These are phyloP conservation scores for Caulochytrium protostelioides DNA, from an alignment of 371 early-diverging fungal genomes.

Conservation along the genomic window DNA sequence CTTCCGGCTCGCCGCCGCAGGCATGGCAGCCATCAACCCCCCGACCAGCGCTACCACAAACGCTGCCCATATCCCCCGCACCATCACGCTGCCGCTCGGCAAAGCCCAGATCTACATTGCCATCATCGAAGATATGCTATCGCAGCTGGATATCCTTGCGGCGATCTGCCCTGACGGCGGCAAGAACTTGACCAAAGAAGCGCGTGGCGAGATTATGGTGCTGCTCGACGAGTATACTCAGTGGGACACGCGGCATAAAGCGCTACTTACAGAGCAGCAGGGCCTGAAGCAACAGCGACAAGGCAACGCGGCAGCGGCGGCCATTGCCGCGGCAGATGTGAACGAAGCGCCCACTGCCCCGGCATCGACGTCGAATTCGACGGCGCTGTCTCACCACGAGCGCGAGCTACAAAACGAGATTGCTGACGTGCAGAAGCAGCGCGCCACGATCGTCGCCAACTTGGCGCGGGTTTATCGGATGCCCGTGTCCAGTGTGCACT, in stretches of 20 bases:
- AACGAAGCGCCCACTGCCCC: not conserved
- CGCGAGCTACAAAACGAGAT: constrained; percentile 17
- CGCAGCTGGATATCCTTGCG: constrained; percentile 22
- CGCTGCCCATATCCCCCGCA: too few species aligned
- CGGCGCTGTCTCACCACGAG: not conserved
- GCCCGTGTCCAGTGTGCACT: too few species aligned
- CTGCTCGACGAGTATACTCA: constrained; percentile 13
- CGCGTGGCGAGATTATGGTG: constrained; percentile 12
- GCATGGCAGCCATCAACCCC: too few species aligned
- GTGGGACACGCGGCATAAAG: constrained; percentile 13
- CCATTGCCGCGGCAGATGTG: constrained; percentile 13
- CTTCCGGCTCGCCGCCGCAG: too few species aligned
- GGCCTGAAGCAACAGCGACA: constrained; percentile 9
- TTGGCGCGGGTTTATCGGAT: too few species aligned
- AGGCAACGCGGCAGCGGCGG: constrained; percentile 13
- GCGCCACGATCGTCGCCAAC: too few species aligned
- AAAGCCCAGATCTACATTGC: constrained; percentile 18
- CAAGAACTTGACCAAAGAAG: constrained; percentile 3
- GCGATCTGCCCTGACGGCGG: constrained; percentile 15
- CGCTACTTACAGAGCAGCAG: constrained; percentile 14
- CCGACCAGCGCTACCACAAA: too few species aligned
- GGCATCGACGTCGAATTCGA: not conserved
- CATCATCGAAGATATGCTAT: constrained; percentile 26
- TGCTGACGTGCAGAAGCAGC: constrained; percentile 14
- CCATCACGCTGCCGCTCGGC: constrained; percentile 4